Conservation (phyloP, 2,329 filamentous ascomycete species). For the Scortechinia acanthostroma region DNA sequence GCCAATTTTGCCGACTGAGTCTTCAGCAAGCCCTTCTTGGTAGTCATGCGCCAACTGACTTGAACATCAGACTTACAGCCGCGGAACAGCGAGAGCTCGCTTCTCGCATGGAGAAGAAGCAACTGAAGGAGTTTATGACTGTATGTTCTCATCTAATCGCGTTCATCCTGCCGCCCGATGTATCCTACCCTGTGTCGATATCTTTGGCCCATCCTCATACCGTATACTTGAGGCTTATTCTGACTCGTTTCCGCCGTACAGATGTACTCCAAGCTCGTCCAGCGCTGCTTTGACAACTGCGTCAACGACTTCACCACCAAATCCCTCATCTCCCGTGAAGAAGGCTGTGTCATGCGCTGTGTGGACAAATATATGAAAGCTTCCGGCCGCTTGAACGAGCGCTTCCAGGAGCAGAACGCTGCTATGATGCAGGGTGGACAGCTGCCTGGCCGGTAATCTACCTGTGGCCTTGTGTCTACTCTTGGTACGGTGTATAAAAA, state of each 20-base stretch:
- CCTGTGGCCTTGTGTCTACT: too few relatives aligned
- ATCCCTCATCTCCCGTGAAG: constrained; percentile 79
- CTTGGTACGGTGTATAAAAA: too few relatives aligned
- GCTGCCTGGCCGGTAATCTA: neutral
- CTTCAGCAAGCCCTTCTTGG: neutral
- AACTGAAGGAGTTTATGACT: constrained; percentile 98
- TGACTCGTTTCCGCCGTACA: constrained; percentile 14
- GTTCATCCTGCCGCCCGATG: too few relatives aligned
- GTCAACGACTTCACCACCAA: constrained; percentile 98
- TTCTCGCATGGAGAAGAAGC: constrained; percentile 90
- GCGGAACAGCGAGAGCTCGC: constrained; percentile 89
- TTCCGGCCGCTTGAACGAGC: constrained; percentile 80
- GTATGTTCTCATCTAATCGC: constrained; percentile 46
- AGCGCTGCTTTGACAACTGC: constrained; percentile 93
- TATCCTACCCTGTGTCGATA: neutral
- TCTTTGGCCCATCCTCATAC: too few relatives aligned
- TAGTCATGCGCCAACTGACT: neutral
- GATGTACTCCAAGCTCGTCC: constrained; percentile 64
- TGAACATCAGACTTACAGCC: constrained; percentile 65
- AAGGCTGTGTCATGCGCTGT: constrained; percentile 86
- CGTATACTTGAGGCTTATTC: too few relatives aligned
- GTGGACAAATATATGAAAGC: constrained; percentile 94
- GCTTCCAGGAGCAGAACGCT: constrained; percentile 70
- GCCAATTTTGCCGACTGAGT: too few relatives aligned
- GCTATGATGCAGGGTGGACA: constrained; percentile 31